Evolutionary conservation across 1,284 basidiomycete genomes (phyloP).

Genomic region (Cyathus pygmaeus): DNA sequence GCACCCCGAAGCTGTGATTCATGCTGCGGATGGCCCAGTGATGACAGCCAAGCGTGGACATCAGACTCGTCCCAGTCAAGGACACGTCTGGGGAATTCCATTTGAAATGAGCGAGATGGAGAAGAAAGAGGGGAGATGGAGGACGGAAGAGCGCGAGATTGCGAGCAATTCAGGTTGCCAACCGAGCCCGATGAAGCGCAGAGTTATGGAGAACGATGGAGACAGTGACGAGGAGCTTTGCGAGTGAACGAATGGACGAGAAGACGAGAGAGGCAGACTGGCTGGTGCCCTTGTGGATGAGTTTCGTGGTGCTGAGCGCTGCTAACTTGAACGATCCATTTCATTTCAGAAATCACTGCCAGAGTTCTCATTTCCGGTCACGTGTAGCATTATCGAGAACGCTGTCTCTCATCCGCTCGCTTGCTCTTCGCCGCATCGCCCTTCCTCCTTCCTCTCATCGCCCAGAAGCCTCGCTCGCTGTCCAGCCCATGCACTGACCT

Average conservation of each 20-base stretch:
- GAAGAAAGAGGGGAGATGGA: neutral
- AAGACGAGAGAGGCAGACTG: no score
- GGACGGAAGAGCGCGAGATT: conserved; percentile 3
- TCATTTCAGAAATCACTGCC: no score
- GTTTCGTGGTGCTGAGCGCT: no score
- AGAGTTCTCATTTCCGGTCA: no score
- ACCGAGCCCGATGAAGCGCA: neutral
- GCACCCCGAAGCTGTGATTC: conserved; percentile 75
- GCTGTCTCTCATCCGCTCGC: no score
- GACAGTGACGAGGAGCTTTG: neutral
- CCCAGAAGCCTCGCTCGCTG: neutral
- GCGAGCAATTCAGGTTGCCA: neutral
- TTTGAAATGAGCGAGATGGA: conserved; percentile 13
- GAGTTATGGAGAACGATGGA: neutral
- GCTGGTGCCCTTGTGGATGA: no score
- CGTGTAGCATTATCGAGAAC: no score
- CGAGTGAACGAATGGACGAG: neutral
- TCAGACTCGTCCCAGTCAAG: conserved; percentile 85
- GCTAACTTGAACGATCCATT: no score
- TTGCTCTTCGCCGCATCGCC: no score
- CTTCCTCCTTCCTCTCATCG: neutral
- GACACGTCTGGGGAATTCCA: conserved; percentile 60
- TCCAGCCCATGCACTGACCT: neutral
- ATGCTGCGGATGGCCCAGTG: conserved; percentile 84
- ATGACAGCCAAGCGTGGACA: conserved; percentile 80